Evolutionary conservation across 169 alveolate genomes (phyloP).

Genomic region (Eimeria acervulina): DNA sequence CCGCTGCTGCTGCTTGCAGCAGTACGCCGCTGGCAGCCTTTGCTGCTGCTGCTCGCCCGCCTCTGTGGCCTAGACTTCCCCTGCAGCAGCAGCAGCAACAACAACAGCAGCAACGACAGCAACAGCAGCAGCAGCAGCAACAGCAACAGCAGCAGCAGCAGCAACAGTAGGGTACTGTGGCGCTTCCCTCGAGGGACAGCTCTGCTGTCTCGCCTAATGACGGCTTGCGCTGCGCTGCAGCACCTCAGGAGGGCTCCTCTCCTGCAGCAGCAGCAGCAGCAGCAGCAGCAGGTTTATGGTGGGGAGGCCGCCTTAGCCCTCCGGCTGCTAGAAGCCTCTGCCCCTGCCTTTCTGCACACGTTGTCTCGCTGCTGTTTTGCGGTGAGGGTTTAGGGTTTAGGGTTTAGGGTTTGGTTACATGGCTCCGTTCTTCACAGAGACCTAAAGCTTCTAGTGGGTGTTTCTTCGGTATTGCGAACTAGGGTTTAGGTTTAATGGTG

Average conservation of each 20-base stretch:
- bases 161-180: background rate
- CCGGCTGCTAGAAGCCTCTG: constrained; percentile 4
- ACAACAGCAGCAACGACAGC: too few relatives aligned
- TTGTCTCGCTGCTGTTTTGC: background rate
- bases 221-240: background rate
- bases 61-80: background rate
- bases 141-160: too few relatives aligned
- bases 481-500: background rate
- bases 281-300: too few relatives aligned
- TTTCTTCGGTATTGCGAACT: too few relatives aligned
- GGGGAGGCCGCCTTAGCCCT: background rate
- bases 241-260: background rate
- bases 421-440: too few relatives aligned
- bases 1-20: constrained; percentile 1
- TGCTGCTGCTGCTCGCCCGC: constrained; percentile 3
- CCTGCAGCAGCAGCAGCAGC: constrained; percentile 11
- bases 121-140: background rate
- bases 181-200: constrained; percentile 15
- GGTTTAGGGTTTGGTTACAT: too few relatives aligned
- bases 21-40: background rate
- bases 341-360: background rate
- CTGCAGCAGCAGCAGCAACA: background rate
- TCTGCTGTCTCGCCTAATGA: background rate
- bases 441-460: too few relatives aligned
- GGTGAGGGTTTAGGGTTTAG: too few relatives aligned